phyloP scores from a whole-genome alignment of 371 early-diverging fungal genomes.

The Rhizopus sp. region DNA sequence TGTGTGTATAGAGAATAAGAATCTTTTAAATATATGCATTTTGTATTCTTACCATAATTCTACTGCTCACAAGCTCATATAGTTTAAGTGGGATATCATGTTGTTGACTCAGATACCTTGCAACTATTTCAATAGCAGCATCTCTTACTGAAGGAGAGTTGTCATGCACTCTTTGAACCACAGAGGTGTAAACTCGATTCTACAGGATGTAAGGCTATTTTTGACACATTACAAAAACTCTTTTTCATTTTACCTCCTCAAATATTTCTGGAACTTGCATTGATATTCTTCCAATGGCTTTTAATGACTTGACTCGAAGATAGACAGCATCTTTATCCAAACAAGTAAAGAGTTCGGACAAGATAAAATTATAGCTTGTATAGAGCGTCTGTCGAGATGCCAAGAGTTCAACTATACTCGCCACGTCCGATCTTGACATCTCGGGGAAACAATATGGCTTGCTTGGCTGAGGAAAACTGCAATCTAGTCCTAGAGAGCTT shows the following conservation, averaged over 20 bases:
- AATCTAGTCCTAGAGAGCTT: slow-evolving; percentile 13
- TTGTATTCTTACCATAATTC: slow-evolving; percentile 60
- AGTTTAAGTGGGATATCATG: slow-evolving; percentile 64
- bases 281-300: slow-evolving; percentile 73
- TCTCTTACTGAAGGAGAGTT: slow-evolving; percentile 87
- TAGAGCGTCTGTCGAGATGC: slow-evolving; percentile 63
- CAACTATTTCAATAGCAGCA: slow-evolving; percentile 86
- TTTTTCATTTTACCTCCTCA: slow-evolving; percentile 38
- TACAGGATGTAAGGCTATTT: slow-evolving; percentile 19
- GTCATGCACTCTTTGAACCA: slow-evolving; percentile 79
- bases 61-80: slow-evolving; percentile 71
- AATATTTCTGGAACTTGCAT: slow-evolving; percentile 65
- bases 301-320: slow-evolving; percentile 75
- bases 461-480: slow-evolving; percentile 5
- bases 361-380: slow-evolving; percentile 66
- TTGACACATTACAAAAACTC: not conserved
- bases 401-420: slow-evolving; percentile 47
- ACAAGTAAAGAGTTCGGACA: slow-evolving; percentile 63
- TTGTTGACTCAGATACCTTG: slow-evolving; percentile 73
- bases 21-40: not conserved
- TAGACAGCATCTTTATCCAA: slow-evolving; percentile 70
- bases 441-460: slow-evolving; percentile 28
- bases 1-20: not conserved
- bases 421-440: slow-evolving; percentile 28
- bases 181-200: slow-evolving; percentile 64